Conservation (phyloP, 257 asterid genomes). For the Verbena officinalis region DNA sequence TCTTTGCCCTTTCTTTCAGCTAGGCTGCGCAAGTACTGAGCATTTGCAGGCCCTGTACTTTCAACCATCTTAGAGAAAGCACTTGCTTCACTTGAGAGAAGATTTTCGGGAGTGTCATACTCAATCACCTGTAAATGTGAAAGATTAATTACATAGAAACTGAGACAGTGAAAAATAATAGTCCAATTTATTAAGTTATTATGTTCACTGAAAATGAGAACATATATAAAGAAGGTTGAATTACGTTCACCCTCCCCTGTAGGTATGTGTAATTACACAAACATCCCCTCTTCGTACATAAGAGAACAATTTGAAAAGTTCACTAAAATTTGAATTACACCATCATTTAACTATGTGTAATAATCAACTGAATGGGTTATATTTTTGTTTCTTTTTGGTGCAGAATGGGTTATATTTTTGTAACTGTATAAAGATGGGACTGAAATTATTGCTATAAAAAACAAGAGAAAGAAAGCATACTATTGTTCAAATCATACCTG, state of each 20-base stretch:
- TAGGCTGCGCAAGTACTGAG: slow-evolving; percentile 67
- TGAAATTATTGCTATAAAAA: not conserved
- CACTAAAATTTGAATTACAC: no score
- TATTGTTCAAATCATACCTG: slow-evolving; percentile 42
- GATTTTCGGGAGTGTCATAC: slow-evolving; percentile 58
- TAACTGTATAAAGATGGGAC: no score
- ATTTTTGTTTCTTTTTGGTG: no score
- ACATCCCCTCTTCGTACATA: no score
- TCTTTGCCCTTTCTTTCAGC: slow-evolving; percentile 42
- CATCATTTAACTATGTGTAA: no score
- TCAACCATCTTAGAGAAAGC: slow-evolving; percentile 73
- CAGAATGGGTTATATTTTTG: no score
- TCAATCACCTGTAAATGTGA: slow-evolving; percentile 54
- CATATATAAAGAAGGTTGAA: no score
- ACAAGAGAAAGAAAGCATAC: not conserved
- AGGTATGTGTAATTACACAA: no score
- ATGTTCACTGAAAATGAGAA: no score
- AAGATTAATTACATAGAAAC: not conserved
- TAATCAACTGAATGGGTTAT: no score
- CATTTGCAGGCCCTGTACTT: slow-evolving; percentile 83
- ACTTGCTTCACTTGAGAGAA: slow-evolving; percentile 56
- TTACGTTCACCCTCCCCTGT: no score
- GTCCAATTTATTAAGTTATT: not conserved
- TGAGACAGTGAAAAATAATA: not conserved
- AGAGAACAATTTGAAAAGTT: no score